Evolutionary conservation across 2,329 filamentous ascomycete species (phyloP), one percentile per base, ranked within the genome.

Genomic region (Microsporum canis): DNA sequence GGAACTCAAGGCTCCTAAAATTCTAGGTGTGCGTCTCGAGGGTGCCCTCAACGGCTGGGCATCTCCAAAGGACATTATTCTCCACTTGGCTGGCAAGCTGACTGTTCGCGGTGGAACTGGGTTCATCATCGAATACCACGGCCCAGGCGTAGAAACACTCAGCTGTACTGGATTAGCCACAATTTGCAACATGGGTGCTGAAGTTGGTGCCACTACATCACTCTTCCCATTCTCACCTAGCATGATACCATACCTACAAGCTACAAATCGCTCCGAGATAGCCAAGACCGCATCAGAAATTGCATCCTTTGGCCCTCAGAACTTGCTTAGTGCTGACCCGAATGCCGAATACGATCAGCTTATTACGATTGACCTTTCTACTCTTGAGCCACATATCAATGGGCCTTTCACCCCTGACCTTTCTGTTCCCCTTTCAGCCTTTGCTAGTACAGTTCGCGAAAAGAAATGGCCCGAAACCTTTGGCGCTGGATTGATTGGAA

Each of bases 361-460:
- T 58, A 88, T 99, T 69, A 88, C 87, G 61, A 96, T 99, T 72
- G 83, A 99, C 77, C 83, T 99, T 39, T 92, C 89, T 2, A 84
- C 84, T 64, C 84, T 97, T 27, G 94, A 99, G 76, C 94, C 94
- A 14, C 89, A 96, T 73, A 90, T 99, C 77, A 99, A 97, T 76
- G 94, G 94, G 0, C 94, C 94, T 43, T 95, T 95, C 75, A 99
- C 94, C 0, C 94, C 94, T 1, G 94, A 99, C 73, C 81, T 99
- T 66, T 94, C 92, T 2, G 96, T 91, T 0, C 92, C 94, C 3
- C 78, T 99, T 60, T 96, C 91, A 57, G 82, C 87, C 71, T 99
- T 99, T 79, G 90, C 91, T 71, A 82, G 89, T 62, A 86, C 88
- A 1, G 89, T 96, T 27, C 82, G 88, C 75, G 82, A 87, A 68